Evolutionary conservation across 495 filamentous ascomycete genomes (phyloP), one percentile per base, ranked within the genome.

Genomic region (Penicillium parvum): DNA sequence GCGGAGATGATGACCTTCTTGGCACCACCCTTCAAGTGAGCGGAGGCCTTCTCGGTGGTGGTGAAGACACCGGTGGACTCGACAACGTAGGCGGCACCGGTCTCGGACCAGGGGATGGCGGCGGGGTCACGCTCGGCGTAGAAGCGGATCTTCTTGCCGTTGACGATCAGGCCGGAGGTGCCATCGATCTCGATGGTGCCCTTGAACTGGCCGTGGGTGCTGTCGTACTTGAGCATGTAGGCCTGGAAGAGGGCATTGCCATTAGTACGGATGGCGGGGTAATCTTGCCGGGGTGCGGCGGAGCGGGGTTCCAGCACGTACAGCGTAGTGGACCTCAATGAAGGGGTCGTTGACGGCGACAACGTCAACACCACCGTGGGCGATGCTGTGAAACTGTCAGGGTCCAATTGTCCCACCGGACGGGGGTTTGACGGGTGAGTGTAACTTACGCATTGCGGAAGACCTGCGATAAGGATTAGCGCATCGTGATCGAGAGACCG

Each of bases 1-100:
- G 92, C 92, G 58, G 92, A 97, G 84, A 98, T 98, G 78, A 98
- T 77, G 70, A 98, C 92, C 79, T 96, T 95, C 88, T 96, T 97
- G 67, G 92, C 92, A 69, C 92, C 92, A 64, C 92, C 92, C 80
- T 92, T 91, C 81, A 98, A 81, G 76, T 98, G 92, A 59, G 83
- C 85, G 58, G 78, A 78, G 63, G 92, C 92, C 85, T 95, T 95
- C 45, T 96, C 92, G 52, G 74, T 86, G 72, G 91, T 96, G 76
- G 92, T 98, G 86, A 98, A 98, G 60, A 98, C 92, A 82, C 92
- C 92, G 43, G 92, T 98, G 42, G 92, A 95, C 81, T 98, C 92
- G 65, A 98, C 89, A 53, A 98, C 76, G 81, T 98, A 98, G 62
- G 86, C 82, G 60, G 88, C 92, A 53, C 89, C 90, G 55, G 86